phyloP scores from a whole-genome alignment of 805 yeast genomes.

The Saccharomycopsis oosterbeekiorum region DNA sequence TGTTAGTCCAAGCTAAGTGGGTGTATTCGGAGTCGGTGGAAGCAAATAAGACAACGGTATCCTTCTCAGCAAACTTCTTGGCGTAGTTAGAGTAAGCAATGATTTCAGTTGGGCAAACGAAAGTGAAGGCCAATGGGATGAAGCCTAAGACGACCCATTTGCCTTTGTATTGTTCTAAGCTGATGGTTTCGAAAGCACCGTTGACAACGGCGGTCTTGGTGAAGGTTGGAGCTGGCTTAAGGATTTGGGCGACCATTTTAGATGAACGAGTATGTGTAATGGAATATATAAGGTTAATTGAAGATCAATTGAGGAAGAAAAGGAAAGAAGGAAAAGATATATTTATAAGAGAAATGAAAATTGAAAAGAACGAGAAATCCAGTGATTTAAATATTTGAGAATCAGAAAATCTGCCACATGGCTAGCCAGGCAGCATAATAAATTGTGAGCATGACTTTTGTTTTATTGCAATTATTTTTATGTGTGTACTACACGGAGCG shows the following conservation, averaged over 20 bases:
- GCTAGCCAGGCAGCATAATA: no score
- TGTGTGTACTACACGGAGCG: background rate
- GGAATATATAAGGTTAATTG: no score
- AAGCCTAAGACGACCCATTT: conserved; percentile 96
- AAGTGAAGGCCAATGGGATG: conserved; percentile 98
- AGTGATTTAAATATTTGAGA: background rate
- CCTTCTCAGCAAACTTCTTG: conserved; percentile 78
- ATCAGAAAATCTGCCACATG: no score
- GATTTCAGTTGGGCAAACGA: conserved; percentile 99
- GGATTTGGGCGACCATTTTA: conserved; percentile 80
- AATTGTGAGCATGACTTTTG: no score
- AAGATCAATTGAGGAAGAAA: background rate
- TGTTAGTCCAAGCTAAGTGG: conserved; percentile 96
- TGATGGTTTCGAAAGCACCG: conserved; percentile 91
- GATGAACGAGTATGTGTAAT: no score
- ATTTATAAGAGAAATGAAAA: background rate
- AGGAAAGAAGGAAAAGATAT: no score
- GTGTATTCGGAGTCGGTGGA: conserved; percentile 98
- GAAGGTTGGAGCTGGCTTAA: conserved; percentile 95
- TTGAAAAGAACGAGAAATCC: background rate
- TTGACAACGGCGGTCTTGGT: conserved; percentile 95
- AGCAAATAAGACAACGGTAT: conserved; percentile 84
- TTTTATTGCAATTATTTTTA: no score
- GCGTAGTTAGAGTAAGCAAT: conserved; percentile 96
- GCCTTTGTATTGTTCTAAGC: conserved; percentile 93